Evolutionary conservation across 148 eudicot species (phyloP).

Genomic region (Heliosperma pusillum): DNA sequence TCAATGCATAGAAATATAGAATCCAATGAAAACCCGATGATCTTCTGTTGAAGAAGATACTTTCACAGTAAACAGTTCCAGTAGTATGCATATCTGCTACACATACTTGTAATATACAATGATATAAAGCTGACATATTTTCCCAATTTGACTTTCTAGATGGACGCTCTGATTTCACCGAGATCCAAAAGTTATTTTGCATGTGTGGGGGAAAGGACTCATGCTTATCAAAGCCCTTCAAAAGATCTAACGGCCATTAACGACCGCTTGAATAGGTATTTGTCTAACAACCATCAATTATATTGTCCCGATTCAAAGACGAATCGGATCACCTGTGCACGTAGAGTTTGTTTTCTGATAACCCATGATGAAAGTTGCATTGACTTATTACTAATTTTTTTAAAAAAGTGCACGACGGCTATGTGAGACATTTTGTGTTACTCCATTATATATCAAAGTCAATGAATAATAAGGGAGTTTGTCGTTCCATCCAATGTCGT

Average conservation of each 20-base stretch:
- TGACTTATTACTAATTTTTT: too few species aligned
- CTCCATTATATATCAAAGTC: too few species aligned
- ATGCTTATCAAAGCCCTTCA: conserved; percentile 96
- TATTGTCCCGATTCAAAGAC: not conserved
- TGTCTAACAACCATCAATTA: not conserved
- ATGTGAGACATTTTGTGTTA: too few species aligned
- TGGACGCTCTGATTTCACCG: conserved; percentile 81
- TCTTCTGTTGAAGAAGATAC: too few species aligned
- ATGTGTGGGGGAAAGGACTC: conserved; percentile 99
- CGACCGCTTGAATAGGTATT: conserved; percentile 84
- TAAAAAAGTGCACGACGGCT: too few species aligned
- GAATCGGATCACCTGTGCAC: too few species aligned
- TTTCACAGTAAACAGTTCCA: not conserved
- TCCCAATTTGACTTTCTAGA: conserved; percentile 37
- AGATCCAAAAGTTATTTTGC: conserved; percentile 93
- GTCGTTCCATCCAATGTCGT: not conserved
- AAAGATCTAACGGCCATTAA: conserved; percentile 91
- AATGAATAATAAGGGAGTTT: too few species aligned
- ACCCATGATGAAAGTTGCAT: too few species aligned
- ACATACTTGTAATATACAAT: too few species aligned
- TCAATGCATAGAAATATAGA: too few species aligned
- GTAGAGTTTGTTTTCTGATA: too few species aligned
- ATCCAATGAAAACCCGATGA: too few species aligned
- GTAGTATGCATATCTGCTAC: not conserved
- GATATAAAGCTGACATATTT: not conserved